Evolutionary conservation across 2,329 filamentous ascomycete species (phyloP), one percentile per base, ranked within the genome.

Genomic region (Fusarium aywerte): DNA sequence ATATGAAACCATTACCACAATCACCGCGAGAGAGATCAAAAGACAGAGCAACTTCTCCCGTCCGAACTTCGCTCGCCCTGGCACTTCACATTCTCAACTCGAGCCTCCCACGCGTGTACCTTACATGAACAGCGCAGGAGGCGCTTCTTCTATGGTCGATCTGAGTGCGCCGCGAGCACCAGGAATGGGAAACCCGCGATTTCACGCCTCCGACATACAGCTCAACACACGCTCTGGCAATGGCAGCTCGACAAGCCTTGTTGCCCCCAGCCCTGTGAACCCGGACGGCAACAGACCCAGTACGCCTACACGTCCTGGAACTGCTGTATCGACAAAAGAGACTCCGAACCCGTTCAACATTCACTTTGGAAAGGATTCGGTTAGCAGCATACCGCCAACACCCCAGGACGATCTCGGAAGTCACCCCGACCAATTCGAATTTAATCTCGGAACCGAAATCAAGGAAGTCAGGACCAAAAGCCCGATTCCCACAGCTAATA

Each of bases 301-400:
- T 8, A 76, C 76, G 5, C 64, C 74, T 18, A 74, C 72, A 21
- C 58, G 77, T 57, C 80, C 77, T 13, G 78, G 73, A 15, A 81
- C 76, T 15, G 74, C 76, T 7, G 73, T 61, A 5, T 75, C 76
- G 6, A 77, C 72, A 23, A 78, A 75, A 42, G 76, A 78, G 6
- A 82, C 81, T 77, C 76, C 82, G 8, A 83, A 82, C 60, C 81
- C 84, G 0, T 76, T 85, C n/a, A 81, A 84, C 13, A 78, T 83
- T 31, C 80, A 84, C 58, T 82, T 82, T 60, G 68, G 71, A n/a
- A 66, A 79, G 69, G 58, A 74, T 69, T 49, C 69, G 44, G 43
- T 69, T 49, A 61, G 72, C 16, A 73, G 68, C 9, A 72, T 66
- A 13, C 73, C 75, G 10, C 65, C 72, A 12, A 73, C 70, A 16